Conservation (phyloP, 176 grass and related monocot species). For the Guadua angustifolia region DNA sequence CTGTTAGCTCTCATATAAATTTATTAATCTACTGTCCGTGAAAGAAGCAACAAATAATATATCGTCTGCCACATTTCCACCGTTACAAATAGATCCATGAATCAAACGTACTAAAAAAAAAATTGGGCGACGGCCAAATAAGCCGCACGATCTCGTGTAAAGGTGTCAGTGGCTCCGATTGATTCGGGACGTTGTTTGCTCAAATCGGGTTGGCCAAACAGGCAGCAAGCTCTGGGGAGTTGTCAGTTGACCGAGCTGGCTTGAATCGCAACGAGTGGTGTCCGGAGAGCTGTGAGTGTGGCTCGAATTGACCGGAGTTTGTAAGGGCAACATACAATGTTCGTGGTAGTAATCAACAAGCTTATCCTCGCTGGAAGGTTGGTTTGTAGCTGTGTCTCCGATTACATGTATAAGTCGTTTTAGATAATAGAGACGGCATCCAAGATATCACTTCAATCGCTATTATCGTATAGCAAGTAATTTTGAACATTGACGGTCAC, state of each 20-base stretch:
- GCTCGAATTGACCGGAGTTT: not conserved
- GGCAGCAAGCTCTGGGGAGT: not conserved
- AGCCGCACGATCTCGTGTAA: not conserved
- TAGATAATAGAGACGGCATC: not conserved
- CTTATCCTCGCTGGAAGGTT: not conserved
- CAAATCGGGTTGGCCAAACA: not conserved
- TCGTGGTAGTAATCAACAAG: not conserved
- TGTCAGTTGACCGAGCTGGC: not conserved
- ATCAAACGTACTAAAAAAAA: too few relatives aligned
- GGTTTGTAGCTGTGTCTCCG: not conserved
- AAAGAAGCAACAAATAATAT: too few relatives aligned
- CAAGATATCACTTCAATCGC: not conserved
- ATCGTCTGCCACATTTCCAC: too few relatives aligned
- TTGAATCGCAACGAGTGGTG: not conserved
- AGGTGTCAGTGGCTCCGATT: not conserved
- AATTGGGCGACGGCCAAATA: not conserved
- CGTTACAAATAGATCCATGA: too few relatives aligned
- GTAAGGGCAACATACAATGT: not conserved
- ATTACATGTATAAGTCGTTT: not conserved
- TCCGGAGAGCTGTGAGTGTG: not conserved
- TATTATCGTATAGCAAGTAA: not conserved
- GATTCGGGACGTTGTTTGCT: slow-evolving; percentile 13
- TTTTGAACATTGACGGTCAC: not conserved
- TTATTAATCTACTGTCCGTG: too few relatives aligned
- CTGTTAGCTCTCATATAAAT: too few relatives aligned